Base-by-base conservation (phyloP, 768 basidiomycete genomes). In the Pulveroboletus sp. region DNA sequence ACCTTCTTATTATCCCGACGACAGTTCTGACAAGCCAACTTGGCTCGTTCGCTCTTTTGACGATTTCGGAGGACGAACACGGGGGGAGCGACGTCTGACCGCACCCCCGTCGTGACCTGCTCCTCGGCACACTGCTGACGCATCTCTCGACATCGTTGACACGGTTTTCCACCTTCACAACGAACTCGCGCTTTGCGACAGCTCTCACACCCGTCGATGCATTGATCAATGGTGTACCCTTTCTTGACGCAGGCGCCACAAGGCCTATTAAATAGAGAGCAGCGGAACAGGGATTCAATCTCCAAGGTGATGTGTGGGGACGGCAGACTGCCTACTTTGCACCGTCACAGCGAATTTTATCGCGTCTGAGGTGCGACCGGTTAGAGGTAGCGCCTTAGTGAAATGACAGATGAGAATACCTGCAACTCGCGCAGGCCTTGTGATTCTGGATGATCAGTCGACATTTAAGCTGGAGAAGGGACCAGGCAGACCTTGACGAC, bases 1-100 rank as follows among this genome's bases (percentile, higher is more conserved):
- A 76, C 82, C 79, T 84, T 83, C 64, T 83, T 83, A 59, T 84
- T 84, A 57, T 82, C 82, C 53, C 76, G 76, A 27, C 80, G 75
- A 64, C 83, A 84, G 43, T 68, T 76, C 56, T 75, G 73, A 64
- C 82, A 84, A 2, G 82, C 81, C 49, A 79, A 49, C 57, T 82
- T 83, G 35, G 75, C 80, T 33, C 80, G 73, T 51, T 82, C 81
- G 57, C 66, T 65, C 51, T 63, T 69, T 18, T 66, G 59, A 39
- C 72, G 66, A 53, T 45, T 46, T 53, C 71, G 56, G 47, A 56
- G 46, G 43, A 61, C 53, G 18, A 63, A 42, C 28, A 57, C 33
- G 54, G 63, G 57, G 42, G 64, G 59, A 0, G 27, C 47, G 2
- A 58, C 26, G 27, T 69, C 69, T 40, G 64, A 44, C 21, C 67